Evolutionary conservation across 208 protist species (phyloP).

Genomic region (Blechomonas ayalai): DNA sequence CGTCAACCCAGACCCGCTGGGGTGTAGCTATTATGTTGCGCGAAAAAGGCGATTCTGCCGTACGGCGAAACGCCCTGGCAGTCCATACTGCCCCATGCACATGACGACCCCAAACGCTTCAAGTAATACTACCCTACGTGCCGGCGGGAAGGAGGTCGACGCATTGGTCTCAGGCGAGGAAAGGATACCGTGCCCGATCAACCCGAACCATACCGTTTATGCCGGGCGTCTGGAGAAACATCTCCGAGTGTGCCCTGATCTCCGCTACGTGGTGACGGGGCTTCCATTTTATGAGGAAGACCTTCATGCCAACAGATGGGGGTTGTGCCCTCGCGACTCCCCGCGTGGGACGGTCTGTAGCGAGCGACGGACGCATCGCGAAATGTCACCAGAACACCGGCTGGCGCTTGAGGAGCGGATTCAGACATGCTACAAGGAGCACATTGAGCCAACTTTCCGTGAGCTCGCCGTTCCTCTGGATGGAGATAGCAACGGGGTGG

Average conservation of each 20-base stretch:
- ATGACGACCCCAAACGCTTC: background rate
- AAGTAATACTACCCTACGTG: background rate
- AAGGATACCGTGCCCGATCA: constrained; percentile 72
- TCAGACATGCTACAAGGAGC: constrained; percentile 10
- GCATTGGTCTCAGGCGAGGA: background rate
- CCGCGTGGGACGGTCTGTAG: background rate
- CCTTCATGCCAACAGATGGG: constrained; percentile 25
- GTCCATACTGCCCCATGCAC: constrained; percentile 58
- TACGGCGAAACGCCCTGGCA: constrained; percentile 25
- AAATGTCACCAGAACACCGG: constrained; percentile 10
- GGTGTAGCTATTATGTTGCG: constrained; percentile 55
- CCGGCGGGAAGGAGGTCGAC: background rate
- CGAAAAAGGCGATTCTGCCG: constrained; percentile 68
- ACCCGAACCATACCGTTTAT: constrained; percentile 71
- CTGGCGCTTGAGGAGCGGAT: constrained; percentile 13
- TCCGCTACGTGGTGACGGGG: constrained; percentile 27
- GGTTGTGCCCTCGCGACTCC: background rate
- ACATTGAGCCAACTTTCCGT: constrained; percentile 9
- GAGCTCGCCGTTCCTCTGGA: no score
- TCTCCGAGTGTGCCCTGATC: constrained; percentile 62
- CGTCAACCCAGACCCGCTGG: constrained; percentile 34
- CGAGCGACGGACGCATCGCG: background rate
- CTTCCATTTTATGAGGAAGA: constrained; percentile 49
- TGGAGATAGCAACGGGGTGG: background rate
- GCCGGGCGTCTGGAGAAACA: constrained; percentile 43